Conservation (phyloP, 352 stramenopile genomes). For the Globisporangium paroecandrum region DNA sequence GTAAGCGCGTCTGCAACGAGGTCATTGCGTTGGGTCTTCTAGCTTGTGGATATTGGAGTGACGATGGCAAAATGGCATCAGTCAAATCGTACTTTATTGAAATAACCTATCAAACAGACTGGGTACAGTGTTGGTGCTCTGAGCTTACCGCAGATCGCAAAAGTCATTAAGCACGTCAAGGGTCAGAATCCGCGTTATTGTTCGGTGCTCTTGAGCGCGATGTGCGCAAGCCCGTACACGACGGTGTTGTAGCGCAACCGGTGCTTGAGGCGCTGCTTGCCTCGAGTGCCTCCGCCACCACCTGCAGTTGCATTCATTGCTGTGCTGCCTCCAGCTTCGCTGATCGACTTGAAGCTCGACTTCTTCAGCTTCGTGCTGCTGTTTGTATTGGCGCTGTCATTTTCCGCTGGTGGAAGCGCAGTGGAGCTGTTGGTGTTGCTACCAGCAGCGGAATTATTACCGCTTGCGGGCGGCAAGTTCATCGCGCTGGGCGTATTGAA, state of each 20-base stretch:
- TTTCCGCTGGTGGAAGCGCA: not conserved
- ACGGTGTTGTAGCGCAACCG: slow-evolving; percentile 67
- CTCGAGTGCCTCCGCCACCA: not conserved
- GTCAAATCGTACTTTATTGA: not conserved
- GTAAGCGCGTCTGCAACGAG: slow-evolving; percentile 28
- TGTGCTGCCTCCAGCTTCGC: not conserved
- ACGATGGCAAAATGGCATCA: not conserved
- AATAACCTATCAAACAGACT: not conserved
- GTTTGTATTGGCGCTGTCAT: not conserved
- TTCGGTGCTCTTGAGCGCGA: slow-evolving; percentile 44
- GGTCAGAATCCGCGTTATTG: not conserved
- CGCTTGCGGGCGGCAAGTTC: slow-evolving; percentile 4
- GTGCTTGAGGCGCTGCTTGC: slow-evolving; percentile 57
- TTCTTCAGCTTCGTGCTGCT: slow-evolving; percentile 11
- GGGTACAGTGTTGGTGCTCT: not conserved
- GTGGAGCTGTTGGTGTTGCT: slow-evolving; percentile 12
- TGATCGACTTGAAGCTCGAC: not conserved
- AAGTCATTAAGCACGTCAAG: not conserved
- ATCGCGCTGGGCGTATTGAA: slow-evolving; percentile 4
- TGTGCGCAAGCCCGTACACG: slow-evolving; percentile 62
- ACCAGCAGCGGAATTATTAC: not conserved
- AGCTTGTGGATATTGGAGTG: slow-evolving; percentile 8
- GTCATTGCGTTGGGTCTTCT: slow-evolving; percentile 10
- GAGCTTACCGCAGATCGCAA: not conserved
- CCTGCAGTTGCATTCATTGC: slow-evolving; percentile 1